Evolutionary conservation across 495 filamentous ascomycete genomes (phyloP), one percentile per base, ranked within the genome.

Genomic region (Trichoderma orchidacearum): DNA sequence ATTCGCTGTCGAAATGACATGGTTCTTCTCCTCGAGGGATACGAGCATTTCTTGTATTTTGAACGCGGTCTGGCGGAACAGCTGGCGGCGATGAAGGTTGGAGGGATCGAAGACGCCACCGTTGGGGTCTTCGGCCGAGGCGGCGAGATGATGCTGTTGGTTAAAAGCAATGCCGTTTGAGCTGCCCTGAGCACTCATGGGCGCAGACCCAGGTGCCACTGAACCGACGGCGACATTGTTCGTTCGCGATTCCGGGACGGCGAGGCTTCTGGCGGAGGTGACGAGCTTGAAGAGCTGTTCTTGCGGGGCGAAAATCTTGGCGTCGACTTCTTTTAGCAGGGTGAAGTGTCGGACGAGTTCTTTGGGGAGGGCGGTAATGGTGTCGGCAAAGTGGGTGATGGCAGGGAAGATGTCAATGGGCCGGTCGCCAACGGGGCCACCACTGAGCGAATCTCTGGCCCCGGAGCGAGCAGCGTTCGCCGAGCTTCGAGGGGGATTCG

Each of bases 281-380:
- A 95, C 78, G 57, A 91, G 73, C 62, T 85, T 75, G 56, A 84
- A 77, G 30, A 96, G 76, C 62, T 80, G 71, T 59, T 85, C 80
- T 69, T 89, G 85, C 3, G 86, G 83, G 21, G 81, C 79, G 64
- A 85, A 86, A 54, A 89, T 81, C 70, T 99, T 99, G 52, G 93
- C 92, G 73, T 99, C 94, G 30, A 96, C 93, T 68, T 99, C 93
- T 62, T 95, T 95, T 53, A 99, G 74, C 45, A 96, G 78, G 5
- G 90, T 93, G 64, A 95, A 95, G 68, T 99, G 92, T 58, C 89
- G 80, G 56, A 95, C 87, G 54, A 95, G 89, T 65, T 99, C 93
- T 66, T 89, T 87, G 7, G 93, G 93, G 5, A 99, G 83, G 25
- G 94, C 92, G 18, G 86, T 85, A 62, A 96, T 87, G 50, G 90